These are phyloP conservation scores for Fusarium burgessii DNA, from an alignment of 2,329 filamentous ascomycete genomes.

Conservation along the genomic window DNA sequence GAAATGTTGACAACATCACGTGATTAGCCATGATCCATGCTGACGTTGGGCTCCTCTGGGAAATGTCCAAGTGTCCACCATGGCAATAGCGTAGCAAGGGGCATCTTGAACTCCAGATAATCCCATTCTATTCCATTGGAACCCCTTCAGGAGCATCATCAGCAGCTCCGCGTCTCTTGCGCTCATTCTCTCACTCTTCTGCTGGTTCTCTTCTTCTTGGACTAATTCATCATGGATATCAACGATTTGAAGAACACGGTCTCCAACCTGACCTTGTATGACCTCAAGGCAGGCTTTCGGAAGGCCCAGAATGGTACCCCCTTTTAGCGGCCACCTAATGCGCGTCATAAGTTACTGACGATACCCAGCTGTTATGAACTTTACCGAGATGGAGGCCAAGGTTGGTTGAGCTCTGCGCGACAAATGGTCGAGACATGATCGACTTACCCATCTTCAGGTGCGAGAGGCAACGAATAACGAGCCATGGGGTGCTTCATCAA, in stretches of 20 bases:
- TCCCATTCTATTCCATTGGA: constrained; percentile 22
- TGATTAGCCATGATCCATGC: constrained; percentile 32
- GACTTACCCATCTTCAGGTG: constrained; percentile 66
- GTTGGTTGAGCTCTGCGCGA: constrained; percentile 51
- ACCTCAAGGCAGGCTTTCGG: constrained; percentile 92
- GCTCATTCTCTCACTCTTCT: not conserved
- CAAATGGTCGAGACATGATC: constrained; percentile 2
- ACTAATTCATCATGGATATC: constrained; percentile 76
- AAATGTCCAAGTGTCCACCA: constrained; percentile 49
- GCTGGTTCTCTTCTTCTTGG: constrained; percentile 32
- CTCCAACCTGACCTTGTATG: constrained; percentile 92
- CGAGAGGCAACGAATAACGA: constrained; percentile 99
- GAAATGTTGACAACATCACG: constrained; percentile 5
- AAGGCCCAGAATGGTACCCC: constrained; percentile 93
- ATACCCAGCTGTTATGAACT: constrained; percentile 91
- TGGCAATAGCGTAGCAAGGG: constrained; percentile 44
- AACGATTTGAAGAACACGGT: constrained; percentile 87
- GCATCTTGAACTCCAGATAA: constrained; percentile 35
- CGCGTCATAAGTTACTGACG: constrained; percentile 47
- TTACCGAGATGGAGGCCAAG: constrained; percentile 90
- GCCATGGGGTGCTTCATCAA: constrained; percentile 89
- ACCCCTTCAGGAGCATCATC: constrained; percentile 21
- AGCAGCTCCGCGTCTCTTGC: constrained; percentile 19
- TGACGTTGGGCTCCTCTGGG: constrained; percentile 40
- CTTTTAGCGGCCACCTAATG: constrained; percentile 9